Evolutionary conservation across 176 grass and related monocot genomes (phyloP).

Genomic region (Zea luxurians): DNA sequence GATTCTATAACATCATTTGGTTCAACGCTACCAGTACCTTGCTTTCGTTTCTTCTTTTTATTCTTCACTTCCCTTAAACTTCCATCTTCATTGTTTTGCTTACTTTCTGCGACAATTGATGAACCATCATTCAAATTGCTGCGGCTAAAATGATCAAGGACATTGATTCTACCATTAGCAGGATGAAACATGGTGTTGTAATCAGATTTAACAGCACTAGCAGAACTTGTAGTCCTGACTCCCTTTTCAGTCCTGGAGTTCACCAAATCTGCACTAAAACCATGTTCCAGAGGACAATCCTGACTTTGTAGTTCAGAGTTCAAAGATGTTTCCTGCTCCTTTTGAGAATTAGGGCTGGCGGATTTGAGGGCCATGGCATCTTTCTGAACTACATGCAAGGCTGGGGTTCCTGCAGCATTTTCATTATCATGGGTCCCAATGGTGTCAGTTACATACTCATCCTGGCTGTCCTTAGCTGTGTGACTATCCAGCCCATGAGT

Average conservation of each 20-base stretch:
- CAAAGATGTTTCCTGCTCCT: constrained; percentile 45
- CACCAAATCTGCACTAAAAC: constrained; percentile 32
- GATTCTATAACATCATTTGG: constrained; percentile 30
- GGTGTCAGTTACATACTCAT: constrained; percentile 13
- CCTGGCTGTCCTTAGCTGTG: constrained; percentile 20
- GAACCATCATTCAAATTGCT: constrained; percentile 27
- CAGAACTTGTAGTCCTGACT: constrained; percentile 36
- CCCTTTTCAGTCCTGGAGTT: constrained; percentile 16
- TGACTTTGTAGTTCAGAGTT: constrained; percentile 43
- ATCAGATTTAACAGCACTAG: constrained; percentile 37
- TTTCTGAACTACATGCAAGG: constrained; percentile 24
- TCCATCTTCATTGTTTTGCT: constrained; percentile 37
- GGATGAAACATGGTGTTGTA: not conserved
- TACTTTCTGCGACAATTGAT: constrained; percentile 35
- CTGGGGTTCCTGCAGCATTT: constrained; percentile 29
- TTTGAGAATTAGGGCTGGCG: constrained; percentile 33
- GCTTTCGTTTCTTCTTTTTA: constrained; percentile 56
- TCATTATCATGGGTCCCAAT: constrained; percentile 20
- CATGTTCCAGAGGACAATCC: constrained; percentile 32
- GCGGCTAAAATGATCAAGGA: constrained; percentile 44
- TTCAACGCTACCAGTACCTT: constrained; percentile 26
- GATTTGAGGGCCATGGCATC: constrained; percentile 25
- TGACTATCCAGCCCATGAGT: constrained; percentile 27
- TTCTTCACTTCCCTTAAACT: constrained; percentile 34
- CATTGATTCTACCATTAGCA: constrained; percentile 43